phyloP scores from a whole-genome alignment of 2,329 filamentous ascomycete genomes.

The Cladosporium sp. region DNA sequence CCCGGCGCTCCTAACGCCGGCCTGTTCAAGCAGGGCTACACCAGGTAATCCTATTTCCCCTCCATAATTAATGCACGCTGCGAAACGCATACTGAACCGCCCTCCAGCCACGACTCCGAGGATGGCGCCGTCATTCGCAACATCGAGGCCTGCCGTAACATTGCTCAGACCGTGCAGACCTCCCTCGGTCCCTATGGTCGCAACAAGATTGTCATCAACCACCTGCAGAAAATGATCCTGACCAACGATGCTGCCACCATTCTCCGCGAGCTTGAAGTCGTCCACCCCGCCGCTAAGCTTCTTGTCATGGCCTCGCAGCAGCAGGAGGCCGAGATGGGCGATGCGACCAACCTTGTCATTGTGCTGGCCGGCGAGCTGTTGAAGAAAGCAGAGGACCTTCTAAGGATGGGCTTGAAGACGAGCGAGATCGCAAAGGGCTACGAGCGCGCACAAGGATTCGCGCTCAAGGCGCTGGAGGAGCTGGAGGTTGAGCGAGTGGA shows the following conservation, averaged over 20 bases:
- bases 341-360: constrained; percentile 97
- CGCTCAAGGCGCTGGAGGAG: constrained; percentile 76
- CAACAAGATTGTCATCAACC: constrained; percentile 99
- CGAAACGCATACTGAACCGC: constrained; percentile 35
- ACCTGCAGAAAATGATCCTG: constrained; percentile 98
- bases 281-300: constrained; percentile 95
- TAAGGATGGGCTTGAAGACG: constrained; percentile 97
- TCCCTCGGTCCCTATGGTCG: constrained; percentile 95
- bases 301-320: constrained; percentile 99
- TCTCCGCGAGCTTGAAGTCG: constrained; percentile 93
- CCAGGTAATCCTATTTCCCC: constrained; percentile 67
- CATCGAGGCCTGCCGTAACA: constrained; percentile 96
- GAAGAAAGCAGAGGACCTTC: constrained; percentile 93
- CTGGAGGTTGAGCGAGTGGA: constrained; percentile 88
- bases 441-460: constrained; percentile 88
- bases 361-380: constrained; percentile 91
- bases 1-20: constrained; percentile 89
- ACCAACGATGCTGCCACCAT: constrained; percentile 98
- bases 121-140: constrained; percentile 98
- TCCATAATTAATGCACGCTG: constrained; percentile 21
- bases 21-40: constrained; percentile 95
- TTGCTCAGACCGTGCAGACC: constrained; percentile 93
- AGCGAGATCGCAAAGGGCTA: constrained; percentile 95
- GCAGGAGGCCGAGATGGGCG: constrained; percentile 98
- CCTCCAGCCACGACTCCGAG: constrained; percentile 88